Evolutionary conservation across 2,329 filamentous ascomycete species (phyloP).

Genomic region (Stachybotrys echinatus): DNA sequence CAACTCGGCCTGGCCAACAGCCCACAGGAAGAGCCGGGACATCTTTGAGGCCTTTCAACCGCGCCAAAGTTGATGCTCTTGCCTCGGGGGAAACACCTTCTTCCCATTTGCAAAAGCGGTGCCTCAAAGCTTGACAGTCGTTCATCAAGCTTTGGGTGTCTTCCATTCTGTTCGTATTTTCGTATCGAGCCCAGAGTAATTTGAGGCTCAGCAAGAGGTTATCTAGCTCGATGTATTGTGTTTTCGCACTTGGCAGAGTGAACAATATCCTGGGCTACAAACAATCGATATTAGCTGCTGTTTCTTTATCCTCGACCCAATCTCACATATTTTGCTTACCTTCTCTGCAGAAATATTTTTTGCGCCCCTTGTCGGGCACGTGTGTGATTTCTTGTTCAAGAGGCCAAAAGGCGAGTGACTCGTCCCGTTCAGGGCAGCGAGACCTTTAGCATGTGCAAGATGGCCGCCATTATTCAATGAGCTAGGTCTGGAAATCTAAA

Average conservation of each 20-base stretch:
- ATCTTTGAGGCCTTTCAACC: background rate
- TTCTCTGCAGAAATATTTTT: background rate
- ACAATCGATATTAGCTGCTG: too few relatives aligned
- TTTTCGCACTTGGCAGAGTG: background rate
- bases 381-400: background rate
- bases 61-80: background rate
- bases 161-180: background rate
- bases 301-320: too few relatives aligned
- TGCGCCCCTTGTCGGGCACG: background rate
- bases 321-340: too few relatives aligned
- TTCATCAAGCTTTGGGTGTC: background rate
- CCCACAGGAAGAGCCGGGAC: background rate
- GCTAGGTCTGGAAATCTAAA: background rate
- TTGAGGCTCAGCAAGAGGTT: background rate
- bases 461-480: background rate
- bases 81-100: background rate
- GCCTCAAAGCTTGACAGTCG: background rate
- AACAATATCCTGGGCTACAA: background rate
- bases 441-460: background rate
- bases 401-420: background rate
- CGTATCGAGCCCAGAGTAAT: background rate
- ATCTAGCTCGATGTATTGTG: background rate
- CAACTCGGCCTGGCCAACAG: background rate
- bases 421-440: background rate
- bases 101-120: background rate